Conservation (phyloP, 2,329 filamentous ascomycete species). For the Trichoderma koningiopsis region DNA sequence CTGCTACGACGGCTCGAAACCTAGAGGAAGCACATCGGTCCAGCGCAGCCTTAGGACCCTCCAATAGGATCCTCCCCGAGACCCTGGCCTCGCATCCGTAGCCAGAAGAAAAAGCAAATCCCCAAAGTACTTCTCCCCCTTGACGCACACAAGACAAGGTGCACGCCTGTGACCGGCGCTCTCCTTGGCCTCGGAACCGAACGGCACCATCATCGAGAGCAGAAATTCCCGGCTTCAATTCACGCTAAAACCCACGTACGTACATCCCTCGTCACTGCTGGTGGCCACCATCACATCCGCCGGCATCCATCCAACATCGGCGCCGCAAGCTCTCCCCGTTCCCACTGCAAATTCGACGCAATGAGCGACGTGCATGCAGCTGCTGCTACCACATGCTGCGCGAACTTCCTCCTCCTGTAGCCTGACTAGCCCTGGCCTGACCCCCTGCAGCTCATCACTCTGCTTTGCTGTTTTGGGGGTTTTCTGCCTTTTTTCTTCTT, state of each 20-base stretch:
- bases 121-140: neutral
- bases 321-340: neutral
- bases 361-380: conserved; percentile 25
- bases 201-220: neutral
- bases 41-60: neutral
- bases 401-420: conserved; percentile 1
- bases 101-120: neutral
- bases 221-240: conserved; percentile 20
- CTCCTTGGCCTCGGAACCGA: conserved; percentile 7
- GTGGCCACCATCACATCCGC: conserved; percentile 8
- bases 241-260: conserved; percentile 9
- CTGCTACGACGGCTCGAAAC: neutral
- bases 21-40: neutral
- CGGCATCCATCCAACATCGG: neutral
- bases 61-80: conserved; percentile 9
- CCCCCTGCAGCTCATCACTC: conserved; percentile 11
- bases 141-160: neutral
- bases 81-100: conserved; percentile 4
- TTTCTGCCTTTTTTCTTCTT: neutral
- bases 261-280: conserved; percentile 1
- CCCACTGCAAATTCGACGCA: conserved; percentile 16
- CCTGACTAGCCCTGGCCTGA: neutral
- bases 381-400: conserved; percentile 13
- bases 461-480: neutral
- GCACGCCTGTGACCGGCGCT: neutral